phyloP scores from a whole-genome alignment of 2,329 filamentous ascomycete species.

The Beauveria sp. region DNA sequence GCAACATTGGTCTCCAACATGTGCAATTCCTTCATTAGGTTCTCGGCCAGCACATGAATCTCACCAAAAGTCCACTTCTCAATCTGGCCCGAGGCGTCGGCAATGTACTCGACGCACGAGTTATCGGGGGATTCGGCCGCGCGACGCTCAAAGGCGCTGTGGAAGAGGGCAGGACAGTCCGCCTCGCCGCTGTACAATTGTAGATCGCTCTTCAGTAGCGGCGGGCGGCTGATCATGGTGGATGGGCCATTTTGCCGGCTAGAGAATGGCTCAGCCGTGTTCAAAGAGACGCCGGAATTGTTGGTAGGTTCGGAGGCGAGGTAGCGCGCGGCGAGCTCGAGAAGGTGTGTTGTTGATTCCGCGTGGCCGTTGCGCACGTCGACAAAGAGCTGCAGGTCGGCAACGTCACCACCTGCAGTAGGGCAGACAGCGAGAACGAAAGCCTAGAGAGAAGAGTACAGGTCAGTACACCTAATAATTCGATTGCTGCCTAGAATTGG shows the following conservation, averaged over 20 bases:
- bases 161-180: constrained; percentile 7
- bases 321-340: constrained; percentile 11
- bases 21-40: constrained; percentile 5
- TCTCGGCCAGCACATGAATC: background rate
- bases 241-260: constrained; percentile 7
- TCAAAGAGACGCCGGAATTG: background rate
- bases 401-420: background rate
- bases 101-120: constrained; percentile 9
- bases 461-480: background rate
- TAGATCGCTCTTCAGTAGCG: constrained; percentile 9
- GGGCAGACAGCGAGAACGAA: constrained; percentile 1
- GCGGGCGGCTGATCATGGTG: constrained; percentile 8
- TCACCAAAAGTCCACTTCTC: constrained; percentile 8
- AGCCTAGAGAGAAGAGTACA: background rate
- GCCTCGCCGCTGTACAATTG: background rate
- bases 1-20: constrained; percentile 28
- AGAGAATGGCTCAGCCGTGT: constrained; percentile 3
- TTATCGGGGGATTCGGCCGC: constrained; percentile 1
- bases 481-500: too few species aligned
- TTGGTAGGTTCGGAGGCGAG: background rate
- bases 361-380: constrained; percentile 11
- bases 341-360: background rate
- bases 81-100: constrained; percentile 3
- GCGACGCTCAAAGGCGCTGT: constrained; percentile 10
- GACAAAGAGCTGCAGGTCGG: constrained; percentile 9